Conservation (phyloP, 345 rosid species). For the Cochlearia excelsa region DNA sequence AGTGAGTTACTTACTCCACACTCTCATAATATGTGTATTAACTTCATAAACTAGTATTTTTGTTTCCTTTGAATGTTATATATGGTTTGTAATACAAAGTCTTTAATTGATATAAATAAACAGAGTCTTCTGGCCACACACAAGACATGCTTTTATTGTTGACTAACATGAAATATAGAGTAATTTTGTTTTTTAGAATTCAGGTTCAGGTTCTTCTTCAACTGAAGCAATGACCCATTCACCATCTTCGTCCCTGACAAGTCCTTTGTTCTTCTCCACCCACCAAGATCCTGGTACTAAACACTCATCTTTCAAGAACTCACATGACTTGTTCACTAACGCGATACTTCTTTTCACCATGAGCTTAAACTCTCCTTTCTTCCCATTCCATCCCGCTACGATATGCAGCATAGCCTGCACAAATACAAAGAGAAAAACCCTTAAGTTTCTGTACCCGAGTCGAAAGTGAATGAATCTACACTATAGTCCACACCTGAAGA, state of each 20-base stretch:
- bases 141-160: too few species aligned
- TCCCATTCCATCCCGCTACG: constrained; percentile 85
- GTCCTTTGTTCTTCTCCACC: constrained; percentile 87
- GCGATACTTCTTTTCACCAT: constrained; percentile 81
- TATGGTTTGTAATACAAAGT: neutral
- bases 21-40: constrained; percentile 7
- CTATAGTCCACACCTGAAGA: constrained; percentile 32
- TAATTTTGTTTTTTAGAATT: too few species aligned
- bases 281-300: constrained; percentile 83
- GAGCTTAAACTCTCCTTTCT: constrained; percentile 53
- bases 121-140: too few species aligned
- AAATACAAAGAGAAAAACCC: neutral
- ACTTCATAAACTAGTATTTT: neutral
- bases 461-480: too few species aligned
- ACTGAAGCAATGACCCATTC: constrained; percentile 52
- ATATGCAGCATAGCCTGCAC: constrained; percentile 70
- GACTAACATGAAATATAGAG: too few species aligned
- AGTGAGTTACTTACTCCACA: constrained; percentile 1
- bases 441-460: neutral
- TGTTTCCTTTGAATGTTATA: constrained; percentile 10
- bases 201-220: too few species aligned
- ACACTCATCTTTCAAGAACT: constrained; percentile 63
- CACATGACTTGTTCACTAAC: constrained; percentile 74
- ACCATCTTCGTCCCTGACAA: constrained; percentile 52
- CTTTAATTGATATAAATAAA: too few species aligned